Conservation (phyloP, 1,139 yeast genomes). For the Hemisphaericaspora xylanilytica region DNA sequence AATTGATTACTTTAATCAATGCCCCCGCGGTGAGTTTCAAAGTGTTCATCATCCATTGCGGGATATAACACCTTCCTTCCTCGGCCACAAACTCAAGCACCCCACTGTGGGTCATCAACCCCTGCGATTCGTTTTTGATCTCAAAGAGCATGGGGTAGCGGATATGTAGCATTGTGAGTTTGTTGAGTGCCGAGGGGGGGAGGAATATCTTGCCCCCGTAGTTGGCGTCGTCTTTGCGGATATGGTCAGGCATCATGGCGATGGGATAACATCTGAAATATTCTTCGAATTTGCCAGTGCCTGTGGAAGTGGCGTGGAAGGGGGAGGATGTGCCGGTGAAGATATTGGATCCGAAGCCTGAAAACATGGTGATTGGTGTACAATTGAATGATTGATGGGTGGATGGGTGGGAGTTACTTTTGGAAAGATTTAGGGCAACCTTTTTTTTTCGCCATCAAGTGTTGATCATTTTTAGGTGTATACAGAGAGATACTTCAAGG, state of each 20-base stretch:
- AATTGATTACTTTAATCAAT: slow-evolving; percentile 66
- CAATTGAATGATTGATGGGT: not conserved
- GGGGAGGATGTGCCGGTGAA: slow-evolving; percentile 25
- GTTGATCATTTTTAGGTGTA: no score
- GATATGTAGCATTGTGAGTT: slow-evolving; percentile 79
- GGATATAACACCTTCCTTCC: slow-evolving; percentile 92
- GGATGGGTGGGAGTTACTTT: no score
- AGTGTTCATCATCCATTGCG: slow-evolving; percentile 96
- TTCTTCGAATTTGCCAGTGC: slow-evolving; percentile 71
- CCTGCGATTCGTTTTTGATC: slow-evolving; percentile 64
- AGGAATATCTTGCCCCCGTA: slow-evolving; percentile 95
- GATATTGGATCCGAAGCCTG: slow-evolving; percentile 43
- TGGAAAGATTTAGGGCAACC: no score
- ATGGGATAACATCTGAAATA: slow-evolving; percentile 91
- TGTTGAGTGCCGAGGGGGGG: slow-evolving; percentile 90
- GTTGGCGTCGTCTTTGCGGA: slow-evolving; percentile 77
- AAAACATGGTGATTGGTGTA: slow-evolving; percentile 30
- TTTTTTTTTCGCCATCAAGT: slow-evolving; percentile 1
- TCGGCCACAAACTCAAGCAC: slow-evolving; percentile 96
- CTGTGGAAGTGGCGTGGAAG: no score
- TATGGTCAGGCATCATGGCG: slow-evolving; percentile 83
- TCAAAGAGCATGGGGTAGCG: slow-evolving; percentile 95
- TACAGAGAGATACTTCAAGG: no score
- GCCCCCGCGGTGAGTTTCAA: slow-evolving; percentile 74
- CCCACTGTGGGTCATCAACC: slow-evolving; percentile 75